phyloP scores from a whole-genome alignment of 164 flowering plant species.

The Euptelea pleiosperma region DNA sequence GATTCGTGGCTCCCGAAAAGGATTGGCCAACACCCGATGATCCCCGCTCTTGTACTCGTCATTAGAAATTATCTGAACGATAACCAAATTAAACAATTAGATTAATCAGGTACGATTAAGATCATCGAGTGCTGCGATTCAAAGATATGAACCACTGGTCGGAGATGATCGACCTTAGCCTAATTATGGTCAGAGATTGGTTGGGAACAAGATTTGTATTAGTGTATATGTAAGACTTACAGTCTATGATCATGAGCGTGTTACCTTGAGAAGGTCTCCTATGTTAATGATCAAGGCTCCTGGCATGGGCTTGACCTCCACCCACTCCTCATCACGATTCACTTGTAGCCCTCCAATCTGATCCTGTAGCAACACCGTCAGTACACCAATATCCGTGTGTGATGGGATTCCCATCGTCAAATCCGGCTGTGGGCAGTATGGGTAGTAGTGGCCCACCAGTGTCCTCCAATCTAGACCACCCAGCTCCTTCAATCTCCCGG shows the following conservation, averaged over 20 bases:
- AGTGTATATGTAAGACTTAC: too few relatives aligned
- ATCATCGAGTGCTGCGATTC: too few relatives aligned
- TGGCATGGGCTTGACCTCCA: conserved; percentile 20
- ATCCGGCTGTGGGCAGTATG: conserved; percentile 25
- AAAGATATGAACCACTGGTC: too few relatives aligned
- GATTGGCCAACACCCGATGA: conserved; percentile 13
- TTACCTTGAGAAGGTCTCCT: conserved; percentile 25
- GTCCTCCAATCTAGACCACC: background rate
- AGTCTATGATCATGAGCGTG: too few relatives aligned
- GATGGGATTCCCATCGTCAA: conserved; percentile 13
- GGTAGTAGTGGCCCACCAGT: conserved; percentile 19
- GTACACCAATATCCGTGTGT: conserved; percentile 21
- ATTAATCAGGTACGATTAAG: background rate
- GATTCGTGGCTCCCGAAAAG: conserved; percentile 1
- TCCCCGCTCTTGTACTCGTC: conserved; percentile 15
- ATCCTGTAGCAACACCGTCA: conserved; percentile 25
- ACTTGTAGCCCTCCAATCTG: conserved; percentile 27
- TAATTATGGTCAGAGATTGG: too few relatives aligned
- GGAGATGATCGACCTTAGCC: too few relatives aligned
- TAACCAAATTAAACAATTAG: background rate
- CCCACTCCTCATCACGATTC: conserved; percentile 19
- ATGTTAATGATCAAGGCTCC: conserved; percentile 25
- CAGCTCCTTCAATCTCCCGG: conserved; percentile 8
- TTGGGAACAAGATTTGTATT: too few relatives aligned
- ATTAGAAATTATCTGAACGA: conserved; percentile 12